Base-by-base conservation (phyloP, 805 yeast genomes). In the Suhomyces sp. region DNA sequence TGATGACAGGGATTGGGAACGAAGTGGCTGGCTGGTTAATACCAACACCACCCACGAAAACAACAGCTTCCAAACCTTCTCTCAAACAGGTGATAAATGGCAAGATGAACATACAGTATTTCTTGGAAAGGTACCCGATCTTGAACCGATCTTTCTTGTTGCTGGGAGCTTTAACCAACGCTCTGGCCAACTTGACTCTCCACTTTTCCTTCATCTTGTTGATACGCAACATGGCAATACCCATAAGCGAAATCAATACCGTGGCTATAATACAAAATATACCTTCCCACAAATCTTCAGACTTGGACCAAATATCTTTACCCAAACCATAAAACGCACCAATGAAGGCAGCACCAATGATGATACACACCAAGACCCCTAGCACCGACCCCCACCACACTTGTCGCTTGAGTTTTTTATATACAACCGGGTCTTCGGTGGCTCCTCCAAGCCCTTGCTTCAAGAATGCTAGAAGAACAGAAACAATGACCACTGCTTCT, bases 281-380 rank as follows among this genome's bases (percentile, higher is more conserved):
- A 77, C 97, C 98, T 80, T 93, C 99, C 98, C 98, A 93, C 53
- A 93, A 71, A 69, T 93, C 97, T 70, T 93, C 99, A 19, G 96
- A 84, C 10, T 70, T 67, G 48, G 93, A 79, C 88, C 97, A 93
- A 58, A 93, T 81, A 80, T 93, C 96, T 50, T 82, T 82, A 58
- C 87, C 85, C 48, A 88, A 78, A 36, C 88, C 74, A 70, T 93
- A 93, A 76, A 90, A 93, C 22, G 90, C 91, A 71, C 96, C 99
- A 68, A 93, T 92, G 74, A 93, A 92, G 52, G 91, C 96, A 73
- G 88, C 87, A 70, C 99, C 99, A 57, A 93, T 76, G 51, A 83
- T 79, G 48, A 93, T 64, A 86, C 98, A 93, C 48, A 90, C 71
- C 26, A 87, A 58, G 29, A 93, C 77, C 60, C 98, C 99, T 3